Evolutionary conservation across 179 eudicot genomes (phyloP).

Genomic region (Spergularia azorica): DNA sequence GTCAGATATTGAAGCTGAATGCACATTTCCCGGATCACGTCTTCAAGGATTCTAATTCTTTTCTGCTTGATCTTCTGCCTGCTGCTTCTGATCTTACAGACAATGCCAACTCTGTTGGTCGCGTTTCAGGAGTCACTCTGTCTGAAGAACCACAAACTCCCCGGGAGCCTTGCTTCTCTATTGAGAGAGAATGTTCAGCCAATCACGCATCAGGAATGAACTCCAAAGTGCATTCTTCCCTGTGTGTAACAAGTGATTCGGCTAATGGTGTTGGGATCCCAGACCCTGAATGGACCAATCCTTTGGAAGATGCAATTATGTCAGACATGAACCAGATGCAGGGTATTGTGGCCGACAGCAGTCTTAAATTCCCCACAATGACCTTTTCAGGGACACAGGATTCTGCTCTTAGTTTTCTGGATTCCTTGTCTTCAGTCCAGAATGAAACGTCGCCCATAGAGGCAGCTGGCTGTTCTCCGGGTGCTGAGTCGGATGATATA

Average conservation of each 20-base stretch:
- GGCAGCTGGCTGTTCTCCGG: conserved; percentile 32
- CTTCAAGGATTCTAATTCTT: conserved; percentile 35
- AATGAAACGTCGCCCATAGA: conserved; percentile 34
- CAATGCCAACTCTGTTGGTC: conserved; percentile 31
- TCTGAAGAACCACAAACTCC: conserved; percentile 42
- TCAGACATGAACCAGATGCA: conserved; percentile 29
- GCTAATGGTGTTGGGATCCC: conserved; percentile 25
- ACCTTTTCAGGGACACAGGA: conserved; percentile 29
- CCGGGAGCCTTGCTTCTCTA: conserved; percentile 31
- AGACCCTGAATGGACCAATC: conserved; percentile 24
- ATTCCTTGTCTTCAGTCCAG: conserved; percentile 26
- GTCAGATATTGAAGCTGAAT: conserved; percentile 47
- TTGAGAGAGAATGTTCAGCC: conserved; percentile 30
- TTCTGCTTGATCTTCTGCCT: conserved; percentile 44
- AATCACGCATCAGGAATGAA: conserved; percentile 24
- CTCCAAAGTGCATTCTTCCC: conserved; percentile 34
- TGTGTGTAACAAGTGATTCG: conserved; percentile 18
- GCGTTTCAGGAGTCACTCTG: conserved; percentile 48
- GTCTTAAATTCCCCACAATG: conserved; percentile 28
- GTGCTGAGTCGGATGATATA: conserved; percentile 30
- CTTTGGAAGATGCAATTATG: conserved; percentile 30
- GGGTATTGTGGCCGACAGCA: conserved; percentile 31
- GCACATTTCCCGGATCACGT: conserved; percentile 43
- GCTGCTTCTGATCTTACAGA: conserved; percentile 28
- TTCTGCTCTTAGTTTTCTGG: conserved; percentile 30